phyloP scores from a whole-genome alignment of 345 rosid genomes.

The Draba incana region DNA sequence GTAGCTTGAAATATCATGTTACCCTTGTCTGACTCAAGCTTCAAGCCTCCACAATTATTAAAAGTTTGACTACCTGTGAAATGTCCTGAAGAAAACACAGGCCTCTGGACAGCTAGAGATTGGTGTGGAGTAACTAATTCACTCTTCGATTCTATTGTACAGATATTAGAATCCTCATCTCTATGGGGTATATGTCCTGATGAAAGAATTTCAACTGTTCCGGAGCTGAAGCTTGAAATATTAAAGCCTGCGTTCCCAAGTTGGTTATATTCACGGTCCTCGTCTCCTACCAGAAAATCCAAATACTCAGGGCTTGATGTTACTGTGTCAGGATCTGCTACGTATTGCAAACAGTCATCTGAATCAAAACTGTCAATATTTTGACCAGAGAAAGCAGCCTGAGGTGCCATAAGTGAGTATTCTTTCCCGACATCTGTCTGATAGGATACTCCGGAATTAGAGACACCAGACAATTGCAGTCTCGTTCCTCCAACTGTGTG shows the following conservation, averaged over 20 bases:
- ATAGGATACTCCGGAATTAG: constrained; percentile 1
- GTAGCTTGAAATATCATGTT: constrained; percentile 53
- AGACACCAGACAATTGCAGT: constrained; percentile 25
- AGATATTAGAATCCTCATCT: constrained; percentile 63
- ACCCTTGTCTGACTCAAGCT: constrained; percentile 52
- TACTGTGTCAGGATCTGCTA: constrained; percentile 37
- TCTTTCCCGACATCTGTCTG: constrained; percentile 33
- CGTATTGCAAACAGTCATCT: constrained; percentile 39
- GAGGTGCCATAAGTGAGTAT: constrained; percentile 27
- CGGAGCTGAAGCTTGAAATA: constrained; percentile 56
- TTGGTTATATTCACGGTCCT: constrained; percentile 38
- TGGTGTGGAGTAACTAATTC: constrained; percentile 51
- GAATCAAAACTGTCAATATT: constrained; percentile 33
- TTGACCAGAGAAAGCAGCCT: constrained; percentile 30
- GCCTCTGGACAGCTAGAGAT: constrained; percentile 34
- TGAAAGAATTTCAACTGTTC: constrained; percentile 61
- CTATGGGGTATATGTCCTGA: constrained; percentile 48
- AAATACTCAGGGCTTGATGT: constrained; percentile 35
- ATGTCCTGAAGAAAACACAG: constrained; percentile 34
- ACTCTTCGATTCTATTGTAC: constrained; percentile 65
- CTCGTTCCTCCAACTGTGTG: constrained; percentile 30
- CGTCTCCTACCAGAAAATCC: constrained; percentile 39
- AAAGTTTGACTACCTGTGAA: constrained; percentile 32
- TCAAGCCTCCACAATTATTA: constrained; percentile 43
- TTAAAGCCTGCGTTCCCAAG: constrained; percentile 39